Conservation (phyloP, 768 basidiomycete genomes). For the Termitomyces sp. region DNA sequence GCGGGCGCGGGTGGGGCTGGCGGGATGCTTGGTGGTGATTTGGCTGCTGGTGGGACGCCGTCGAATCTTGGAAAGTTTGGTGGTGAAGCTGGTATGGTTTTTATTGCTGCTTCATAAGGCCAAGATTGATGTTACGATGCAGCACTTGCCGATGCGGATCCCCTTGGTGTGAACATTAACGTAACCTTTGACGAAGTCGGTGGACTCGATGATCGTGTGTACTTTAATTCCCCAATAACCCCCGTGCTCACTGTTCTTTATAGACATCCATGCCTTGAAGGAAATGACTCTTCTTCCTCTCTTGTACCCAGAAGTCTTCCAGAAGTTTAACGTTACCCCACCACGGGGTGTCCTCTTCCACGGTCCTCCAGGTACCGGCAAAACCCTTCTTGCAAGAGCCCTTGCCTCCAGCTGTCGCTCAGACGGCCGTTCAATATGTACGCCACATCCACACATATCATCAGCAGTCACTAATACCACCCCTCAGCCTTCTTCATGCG, state of each 20-base stretch:
- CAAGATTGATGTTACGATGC: neutral
- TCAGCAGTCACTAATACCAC: neutral
- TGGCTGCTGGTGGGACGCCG: constrained; percentile 73
- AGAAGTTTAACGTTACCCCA: constrained; percentile 89
- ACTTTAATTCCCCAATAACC: neutral
- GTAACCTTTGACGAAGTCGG: constrained; percentile 97
- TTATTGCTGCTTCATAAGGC: constrained; percentile 5
- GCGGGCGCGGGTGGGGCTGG: constrained; percentile 39
- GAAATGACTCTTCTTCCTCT: constrained; percentile 98
- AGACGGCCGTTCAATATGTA: constrained; percentile 85
- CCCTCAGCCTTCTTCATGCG: constrained; percentile 96
- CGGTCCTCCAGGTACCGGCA: constrained; percentile 98
- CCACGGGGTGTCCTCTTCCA: constrained; percentile 97
- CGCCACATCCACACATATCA: constrained; percentile 21
- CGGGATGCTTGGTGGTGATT: constrained; percentile 60
- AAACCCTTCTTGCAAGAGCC: constrained; percentile 91
- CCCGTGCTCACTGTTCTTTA: neutral
- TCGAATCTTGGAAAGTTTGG: constrained; percentile 85
- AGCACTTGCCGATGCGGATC: constrained; percentile 95
- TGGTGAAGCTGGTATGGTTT: constrained; percentile 54
- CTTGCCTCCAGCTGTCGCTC: constrained; percentile 89
- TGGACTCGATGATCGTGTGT: constrained; percentile 88
- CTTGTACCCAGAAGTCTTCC: constrained; percentile 95
- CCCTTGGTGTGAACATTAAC: constrained; percentile 87
- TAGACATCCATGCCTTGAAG: constrained; percentile 94